Base-by-base conservation (phyloP, 768 basidiomycete species). In the Rhizopogon vulgaris region DNA sequence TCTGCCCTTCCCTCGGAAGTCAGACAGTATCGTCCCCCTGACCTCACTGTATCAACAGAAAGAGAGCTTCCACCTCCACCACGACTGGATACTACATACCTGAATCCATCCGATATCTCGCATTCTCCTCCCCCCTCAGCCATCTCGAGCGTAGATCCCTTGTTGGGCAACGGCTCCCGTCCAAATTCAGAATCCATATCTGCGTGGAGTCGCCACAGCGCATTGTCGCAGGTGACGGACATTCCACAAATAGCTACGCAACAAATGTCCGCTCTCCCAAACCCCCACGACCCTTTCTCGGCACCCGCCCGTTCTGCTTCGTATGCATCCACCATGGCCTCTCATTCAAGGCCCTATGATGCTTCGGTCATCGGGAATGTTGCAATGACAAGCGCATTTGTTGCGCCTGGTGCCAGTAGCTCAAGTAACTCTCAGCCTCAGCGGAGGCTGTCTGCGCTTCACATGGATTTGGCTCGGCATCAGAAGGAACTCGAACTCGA, bases 381-480 rank as follows among this genome's bases (percentile, higher is more conserved):
- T 38, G 41, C 50, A 36, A 40, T 27, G 22, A 28, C 11, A 27
- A 30, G 18, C 17, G 81, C 69, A 61, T 94, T 94, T 65, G 94
- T 91, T 0, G 92, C 90, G 3, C 93, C 92, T 60, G 94, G 90
- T 3, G 83, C 83, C 3, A 94, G 75, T 3, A 90, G 52, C 6
- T 60, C 66, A 15, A 77, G 54, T 27, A 17, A 6, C 11, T 45
- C 42, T 12, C 17, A 46, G 32, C 45, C 18, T 32, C 32, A 51
- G 18, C 34, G 41, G 27, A 22, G 18, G n/a, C 22, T 45, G 10
- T 55, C 54, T 32, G 40, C 45, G 12, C 54, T 55, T 41, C 54
- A 55, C 32, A 28, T 22, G 24, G 52, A 55, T 37, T 24, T 55
- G 43, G 24, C 39, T 28, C 52, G 18, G n/a, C 34, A 55, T 42